Evolutionary conservation across 805 yeast genomes (phyloP).

Genomic region (Candida tammaniensis): DNA sequence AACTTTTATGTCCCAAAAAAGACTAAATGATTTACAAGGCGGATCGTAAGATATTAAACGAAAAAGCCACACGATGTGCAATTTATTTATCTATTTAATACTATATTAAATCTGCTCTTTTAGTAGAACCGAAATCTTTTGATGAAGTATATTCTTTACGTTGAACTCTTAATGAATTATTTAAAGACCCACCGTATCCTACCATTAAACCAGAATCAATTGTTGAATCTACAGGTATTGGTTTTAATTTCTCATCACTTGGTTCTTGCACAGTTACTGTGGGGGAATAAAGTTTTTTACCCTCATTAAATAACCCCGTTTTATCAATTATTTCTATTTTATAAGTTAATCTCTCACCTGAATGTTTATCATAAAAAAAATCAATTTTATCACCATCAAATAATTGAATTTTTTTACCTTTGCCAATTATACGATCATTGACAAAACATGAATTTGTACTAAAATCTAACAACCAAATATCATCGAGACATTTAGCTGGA

Average conservation of each 20-base stretch:
- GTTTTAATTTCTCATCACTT: slow-evolving; percentile 27
- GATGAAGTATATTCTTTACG: slow-evolving; percentile 21
- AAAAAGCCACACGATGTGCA: too few relatives aligned
- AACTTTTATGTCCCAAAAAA: too few relatives aligned
- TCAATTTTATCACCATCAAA: slow-evolving; percentile 65
- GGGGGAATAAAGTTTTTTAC: slow-evolving; percentile 26
- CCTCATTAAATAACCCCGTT: slow-evolving; percentile 62
- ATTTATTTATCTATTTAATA: too few relatives aligned
- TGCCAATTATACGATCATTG: slow-evolving; percentile 56
- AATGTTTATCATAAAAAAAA: slow-evolving; percentile 59
- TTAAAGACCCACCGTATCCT: slow-evolving; percentile 28
- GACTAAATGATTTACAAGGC: too few relatives aligned
- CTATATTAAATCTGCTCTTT: slow-evolving; percentile 24
- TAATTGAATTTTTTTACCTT: slow-evolving; percentile 59
- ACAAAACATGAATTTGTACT: slow-evolving; percentile 80
- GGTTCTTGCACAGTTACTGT: slow-evolving; percentile 23
- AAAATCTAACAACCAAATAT: slow-evolving; percentile 75
- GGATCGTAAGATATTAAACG: too few relatives aligned
- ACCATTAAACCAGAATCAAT: slow-evolving; percentile 7
- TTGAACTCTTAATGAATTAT: slow-evolving; percentile 26
- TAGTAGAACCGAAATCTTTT: slow-evolving; percentile 18
- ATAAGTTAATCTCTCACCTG: slow-evolving; percentile 53
- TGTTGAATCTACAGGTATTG: slow-evolving; percentile 10
- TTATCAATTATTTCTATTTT: slow-evolving; percentile 52
- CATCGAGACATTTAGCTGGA: slow-evolving; percentile 72